Percentiles rank a stretch among this genome's conserved stretches.
phyloP scores from a whole-genome alignment of 192 early-diverging fungal species.

The Entrophospora sp. region DNA sequence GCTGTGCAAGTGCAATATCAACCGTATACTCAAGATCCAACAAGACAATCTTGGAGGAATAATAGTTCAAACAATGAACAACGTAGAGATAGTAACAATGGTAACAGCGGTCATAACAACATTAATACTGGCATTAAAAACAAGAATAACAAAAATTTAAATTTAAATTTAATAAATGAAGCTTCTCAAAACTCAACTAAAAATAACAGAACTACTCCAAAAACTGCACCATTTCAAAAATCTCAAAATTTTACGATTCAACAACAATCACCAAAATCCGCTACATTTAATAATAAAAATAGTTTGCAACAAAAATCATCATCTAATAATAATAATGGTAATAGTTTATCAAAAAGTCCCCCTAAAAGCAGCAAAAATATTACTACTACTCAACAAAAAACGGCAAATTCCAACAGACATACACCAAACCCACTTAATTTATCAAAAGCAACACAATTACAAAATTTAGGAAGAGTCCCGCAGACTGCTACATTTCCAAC shows the following conservation, averaged over 20 bases:
- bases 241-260: no score
- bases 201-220: conserved; percentile 14
- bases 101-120: conserved; percentile 2
- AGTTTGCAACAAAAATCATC: no score
- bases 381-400: no score
- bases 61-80: conserved; percentile 4
- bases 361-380: neutral
- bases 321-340: no score
- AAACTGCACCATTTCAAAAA: conserved; percentile 11
- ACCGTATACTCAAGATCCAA: conserved; percentile 18
- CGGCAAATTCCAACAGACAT: no score
- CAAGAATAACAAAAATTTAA: no score
- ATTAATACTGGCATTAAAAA: no score
- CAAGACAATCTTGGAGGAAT: conserved; percentile 17
- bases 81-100: conserved; percentile 13
- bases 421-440: conserved; percentile 19
- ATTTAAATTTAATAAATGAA: no score
- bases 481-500: conserved; percentile 23
- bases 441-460: conserved; percentile 8
- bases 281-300: neutral
- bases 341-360: neutral
- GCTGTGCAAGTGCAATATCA: conserved; percentile 20
- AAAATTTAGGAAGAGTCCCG: conserved; percentile 11
- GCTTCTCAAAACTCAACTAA: no score
- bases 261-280: neutral